These are phyloP conservation scores for Venturia nashicola DNA, from an alignment of 2,329 filamentous ascomycete genomes.

Conservation along the genomic window DNA sequence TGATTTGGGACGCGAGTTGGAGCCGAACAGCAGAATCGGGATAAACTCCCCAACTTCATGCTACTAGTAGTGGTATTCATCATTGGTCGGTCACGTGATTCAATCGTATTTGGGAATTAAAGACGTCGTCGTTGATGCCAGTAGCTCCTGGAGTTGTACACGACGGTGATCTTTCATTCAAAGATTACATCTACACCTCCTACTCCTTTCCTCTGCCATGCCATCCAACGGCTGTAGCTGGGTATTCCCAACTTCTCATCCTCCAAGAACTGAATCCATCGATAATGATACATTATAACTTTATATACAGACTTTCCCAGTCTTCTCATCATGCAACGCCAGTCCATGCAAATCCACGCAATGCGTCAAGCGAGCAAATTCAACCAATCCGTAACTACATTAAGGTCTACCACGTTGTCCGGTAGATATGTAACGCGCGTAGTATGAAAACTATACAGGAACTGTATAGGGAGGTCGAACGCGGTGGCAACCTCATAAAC, in stretches of 20 bases:
- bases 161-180: not conserved
- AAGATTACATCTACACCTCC: not conserved
- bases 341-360: not conserved
- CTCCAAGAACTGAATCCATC: not conserved
- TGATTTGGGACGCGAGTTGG: too few relatives aligned
- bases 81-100: not conserved
- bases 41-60: not conserved
- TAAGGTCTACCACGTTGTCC: not conserved
- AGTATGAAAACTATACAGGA: not conserved
- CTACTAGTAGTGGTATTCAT: too few relatives aligned
- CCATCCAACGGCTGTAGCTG: not conserved
- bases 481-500: not conserved
- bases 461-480: not conserved
- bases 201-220: not conserved
- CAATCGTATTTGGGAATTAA: not conserved
- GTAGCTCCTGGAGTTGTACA: not conserved
- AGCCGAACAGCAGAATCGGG: not conserved
- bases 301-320: not conserved
- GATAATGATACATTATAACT: not conserved
- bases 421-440: not conserved
- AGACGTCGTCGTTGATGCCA: too few relatives aligned
- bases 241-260: not conserved
- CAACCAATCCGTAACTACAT: not conserved
- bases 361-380: not conserved
- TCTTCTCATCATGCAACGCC: not conserved